phyloP scores from a whole-genome alignment of 495 filamentous ascomycete genomes.

The Penicillium mononematosum region DNA sequence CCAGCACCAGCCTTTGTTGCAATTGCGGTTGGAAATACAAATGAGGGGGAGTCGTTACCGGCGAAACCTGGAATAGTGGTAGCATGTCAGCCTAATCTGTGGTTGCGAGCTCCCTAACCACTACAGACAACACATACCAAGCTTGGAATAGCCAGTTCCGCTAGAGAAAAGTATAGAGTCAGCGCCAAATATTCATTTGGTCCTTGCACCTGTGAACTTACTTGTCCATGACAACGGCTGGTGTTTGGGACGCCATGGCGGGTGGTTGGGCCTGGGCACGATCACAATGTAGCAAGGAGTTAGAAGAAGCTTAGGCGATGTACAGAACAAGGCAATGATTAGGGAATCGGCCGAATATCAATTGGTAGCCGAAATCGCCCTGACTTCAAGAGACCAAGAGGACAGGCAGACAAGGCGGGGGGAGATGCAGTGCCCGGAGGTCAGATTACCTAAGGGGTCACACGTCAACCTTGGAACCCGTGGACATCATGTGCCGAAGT shows the following conservation, averaged over 20 bases:
- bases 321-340: conserved; percentile 9
- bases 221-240: conserved; percentile 99
- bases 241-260: conserved; percentile 92
- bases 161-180: conserved; percentile 48
- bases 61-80: conserved; percentile 73
- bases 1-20: conserved; percentile 81
- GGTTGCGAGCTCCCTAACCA: conserved; percentile 19
- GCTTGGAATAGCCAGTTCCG: conserved; percentile 98
- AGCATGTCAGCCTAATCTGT: conserved; percentile 32
- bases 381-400: conserved; percentile 9
- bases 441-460: conserved; percentile 22
- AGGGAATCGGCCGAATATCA: conserved; percentile 3
- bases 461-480: conserved; percentile 10
- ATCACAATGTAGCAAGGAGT: neutral
- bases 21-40: conserved; percentile 98
- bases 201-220: conserved; percentile 51
- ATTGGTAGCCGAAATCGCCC: conserved; percentile 11
- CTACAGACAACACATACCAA: conserved; percentile 59
- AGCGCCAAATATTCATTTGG: conserved; percentile 20
- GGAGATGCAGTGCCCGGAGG: conserved; percentile 14
- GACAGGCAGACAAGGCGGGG: conserved; percentile 35
- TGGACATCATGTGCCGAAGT: conserved; percentile 22
- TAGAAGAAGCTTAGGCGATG: neutral
- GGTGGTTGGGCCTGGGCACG: conserved; percentile 22
- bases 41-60: conserved; percentile 98